A percentile compares a stretch with the other conserved stretches of the same genome.
phyloP scores from a whole-genome alignment of 805 yeast genomes.

The Zygosaccharomyces gambellarensis region DNA sequence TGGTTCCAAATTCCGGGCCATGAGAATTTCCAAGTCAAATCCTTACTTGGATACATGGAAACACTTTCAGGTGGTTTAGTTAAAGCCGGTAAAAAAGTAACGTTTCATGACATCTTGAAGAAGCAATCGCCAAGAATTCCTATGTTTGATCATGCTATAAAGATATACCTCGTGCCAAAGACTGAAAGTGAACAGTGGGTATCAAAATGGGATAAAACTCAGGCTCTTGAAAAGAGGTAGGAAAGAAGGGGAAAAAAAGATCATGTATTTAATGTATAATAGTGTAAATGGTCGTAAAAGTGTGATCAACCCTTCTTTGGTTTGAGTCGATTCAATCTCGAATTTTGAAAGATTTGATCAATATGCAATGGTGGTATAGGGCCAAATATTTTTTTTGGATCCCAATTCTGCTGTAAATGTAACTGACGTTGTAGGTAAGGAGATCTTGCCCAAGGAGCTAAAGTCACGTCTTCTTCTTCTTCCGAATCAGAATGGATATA shows the following conservation, averaged over 20 bases:
- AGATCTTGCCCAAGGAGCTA: conserved; percentile 60
- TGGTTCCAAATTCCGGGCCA: conserved; percentile 64
- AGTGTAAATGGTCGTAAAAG: neutral
- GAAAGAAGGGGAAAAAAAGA: neutral
- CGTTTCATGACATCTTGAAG: conserved; percentile 60
- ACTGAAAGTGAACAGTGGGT: conserved; percentile 62
- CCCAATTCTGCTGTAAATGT: conserved; percentile 45
- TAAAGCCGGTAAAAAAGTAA: conserved; percentile 73
- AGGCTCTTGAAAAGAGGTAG: conserved; percentile 48
- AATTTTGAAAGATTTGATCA: conserved; percentile 57
- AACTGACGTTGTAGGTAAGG: conserved; percentile 48
- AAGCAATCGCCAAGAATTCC: conserved; percentile 64
- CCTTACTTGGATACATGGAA: conserved; percentile 73
- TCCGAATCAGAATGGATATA: conserved; percentile 51
- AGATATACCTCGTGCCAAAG: conserved; percentile 78
- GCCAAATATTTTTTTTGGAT: conserved; percentile 71
- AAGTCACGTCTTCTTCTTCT: conserved; percentile 44
- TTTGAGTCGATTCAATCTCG: conserved; percentile 47
- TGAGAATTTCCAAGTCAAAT: conserved; percentile 50
- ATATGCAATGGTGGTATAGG: conserved; percentile 64
- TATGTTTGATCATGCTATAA: conserved; percentile 64
- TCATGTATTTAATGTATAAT: conserved; percentile 1
- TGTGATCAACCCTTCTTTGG: conserved; percentile 27
- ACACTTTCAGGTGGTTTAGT: conserved; percentile 79
- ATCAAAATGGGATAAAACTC: conserved; percentile 55